A percentile compares a stretch with the other conserved stretches of the same genome.
phyloP scores from a whole-genome alignment of 192 early-diverging fungal species.

The Entomortierella lignicola region DNA sequence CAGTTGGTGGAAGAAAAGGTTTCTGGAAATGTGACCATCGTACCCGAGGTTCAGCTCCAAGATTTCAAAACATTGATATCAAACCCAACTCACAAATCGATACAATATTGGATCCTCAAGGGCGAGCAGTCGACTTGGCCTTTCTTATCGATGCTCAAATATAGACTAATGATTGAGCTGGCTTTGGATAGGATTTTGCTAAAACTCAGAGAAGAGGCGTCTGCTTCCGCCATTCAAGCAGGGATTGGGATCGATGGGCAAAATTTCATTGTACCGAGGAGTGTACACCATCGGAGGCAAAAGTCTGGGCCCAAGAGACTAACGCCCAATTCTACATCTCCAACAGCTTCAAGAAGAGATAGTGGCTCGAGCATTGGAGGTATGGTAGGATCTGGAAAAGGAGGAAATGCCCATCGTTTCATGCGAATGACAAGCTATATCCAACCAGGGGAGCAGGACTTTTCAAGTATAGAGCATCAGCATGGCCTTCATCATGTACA shows the following conservation, averaged over 20 bases:
- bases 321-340: slow-evolving; percentile 12
- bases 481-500: slow-evolving; percentile 3
- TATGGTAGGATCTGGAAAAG: background rate
- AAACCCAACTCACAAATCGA: slow-evolving; percentile 71
- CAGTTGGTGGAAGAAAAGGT: slow-evolving; percentile 72
- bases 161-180: slow-evolving; percentile 77
- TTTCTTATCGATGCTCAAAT: slow-evolving; percentile 71
- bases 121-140: slow-evolving; percentile 88
- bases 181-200: slow-evolving; percentile 66
- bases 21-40: slow-evolving; percentile 78
- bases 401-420: background rate
- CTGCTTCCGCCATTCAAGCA: slow-evolving; percentile 25
- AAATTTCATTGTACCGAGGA: slow-evolving; percentile 1
- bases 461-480: slow-evolving; percentile 1
- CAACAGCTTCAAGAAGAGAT: slow-evolving; percentile 18
- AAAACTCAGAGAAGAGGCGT: slow-evolving; percentile 31
- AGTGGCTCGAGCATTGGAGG: slow-evolving; percentile 28
- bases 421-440: slow-evolving; percentile 37
- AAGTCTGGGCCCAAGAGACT: slow-evolving; percentile 47
- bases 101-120: slow-evolving; percentile 80
- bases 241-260: slow-evolving; percentile 34
- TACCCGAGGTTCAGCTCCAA: slow-evolving; percentile 66
- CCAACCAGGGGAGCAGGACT: slow-evolving; percentile 31
- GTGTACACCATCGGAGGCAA: slow-evolving; percentile 36
- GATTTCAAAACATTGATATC: slow-evolving; percentile 76